Evolutionary conservation across 163 green algal genomes (phyloP), one percentile per base, ranked within the genome.

Genomic region (Scenedesmus sp.): DNA sequence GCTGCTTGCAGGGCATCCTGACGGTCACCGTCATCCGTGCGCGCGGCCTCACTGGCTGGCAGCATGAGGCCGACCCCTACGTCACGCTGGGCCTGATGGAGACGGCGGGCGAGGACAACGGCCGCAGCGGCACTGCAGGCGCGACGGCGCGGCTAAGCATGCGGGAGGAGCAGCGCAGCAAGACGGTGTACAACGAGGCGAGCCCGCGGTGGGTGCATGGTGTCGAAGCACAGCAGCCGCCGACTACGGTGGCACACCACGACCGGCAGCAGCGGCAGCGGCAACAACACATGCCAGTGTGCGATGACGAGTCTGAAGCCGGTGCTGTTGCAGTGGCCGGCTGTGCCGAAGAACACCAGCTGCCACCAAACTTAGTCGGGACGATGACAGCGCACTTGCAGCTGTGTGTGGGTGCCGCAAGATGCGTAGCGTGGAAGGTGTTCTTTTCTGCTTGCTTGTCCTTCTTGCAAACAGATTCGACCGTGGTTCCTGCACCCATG

Each of bases 131-230:
- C 42, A 35, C 37, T 49, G 42, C 79, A 51, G 79, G 79, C 10
- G 79, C 79, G 16, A 15, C 18, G 2, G 37, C 73, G 0, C 40
- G 85, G 16, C 44, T 83, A 16, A 72, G 35, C 20, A 37, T 51
- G 42, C 46, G 26, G 35, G 73, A 85, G 35, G 44, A 56, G 40
- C 44, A 56, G 26, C 86, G 85, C 85, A 90, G 85, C 43, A 87
- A 70, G 26, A 91, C 87, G 5, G 73, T 91, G 42, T 91, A 46
- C 37, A 91, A 91, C 30, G 87, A 91, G 61, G 87, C 72, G 61
- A 91, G 40, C 79, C 87, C 87, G 49, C 46, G 86, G 86, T 90
- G 44, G 26, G 51, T n/a, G 2, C 20, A 24, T n/a, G n/a, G n/a
- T n/a, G n/a, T n/a, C n/a, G n/a, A n/a, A n/a, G n/a, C n/a, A n/a